Conservation (phyloP, 2,329 filamentous ascomycete species). For the Aureobasidium namibiae region DNA sequence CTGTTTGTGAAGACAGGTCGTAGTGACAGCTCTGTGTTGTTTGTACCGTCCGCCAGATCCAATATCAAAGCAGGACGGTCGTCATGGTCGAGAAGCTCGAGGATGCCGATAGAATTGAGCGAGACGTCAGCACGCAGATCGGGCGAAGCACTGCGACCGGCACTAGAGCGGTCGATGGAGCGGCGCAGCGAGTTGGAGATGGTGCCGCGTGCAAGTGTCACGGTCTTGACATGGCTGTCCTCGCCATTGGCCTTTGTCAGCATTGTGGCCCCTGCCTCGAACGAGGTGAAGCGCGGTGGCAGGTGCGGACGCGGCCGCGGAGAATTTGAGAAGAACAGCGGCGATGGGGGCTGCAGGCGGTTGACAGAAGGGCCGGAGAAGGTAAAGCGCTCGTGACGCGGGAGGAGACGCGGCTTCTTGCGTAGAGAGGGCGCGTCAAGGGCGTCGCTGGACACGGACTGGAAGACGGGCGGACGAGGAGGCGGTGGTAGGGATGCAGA, state of each 20-base stretch:
- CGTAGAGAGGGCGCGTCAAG: neutral
- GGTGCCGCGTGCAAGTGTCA: constrained; percentile 42
- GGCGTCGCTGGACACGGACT: constrained; percentile 1
- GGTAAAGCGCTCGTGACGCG: constrained; percentile 18
- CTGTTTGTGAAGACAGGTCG: constrained; percentile 61
- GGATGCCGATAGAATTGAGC: constrained; percentile 56
- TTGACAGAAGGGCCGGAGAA: constrained; percentile 16
- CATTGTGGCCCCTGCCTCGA: constrained; percentile 51
- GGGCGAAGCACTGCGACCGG: constrained; percentile 42
- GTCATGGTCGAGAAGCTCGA: constrained; percentile 69
- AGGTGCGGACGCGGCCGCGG: constrained; percentile 35
- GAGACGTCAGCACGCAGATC: constrained; percentile 47
- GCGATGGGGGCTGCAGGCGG: constrained; percentile 34
- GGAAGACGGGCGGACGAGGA: neutral
- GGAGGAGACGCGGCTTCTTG: constrained; percentile 17
- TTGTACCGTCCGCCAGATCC: constrained; percentile 54
- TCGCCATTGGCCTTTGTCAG: constrained; percentile 43
- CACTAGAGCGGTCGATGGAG: constrained; percentile 45
- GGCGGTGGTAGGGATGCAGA: neutral
- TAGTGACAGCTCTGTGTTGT: constrained; percentile 44
- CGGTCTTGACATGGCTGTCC: constrained; percentile 43
- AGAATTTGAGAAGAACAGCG: constrained; percentile 45
- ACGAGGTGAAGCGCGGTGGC: constrained; percentile 49
- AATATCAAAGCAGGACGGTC: constrained; percentile 69
- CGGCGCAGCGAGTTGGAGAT: constrained; percentile 32